Evolutionary conservation across 108 stramenopile genomes (phyloP), one percentile per base, ranked within the genome.

Genomic region (Mediolabrus comicus): DNA sequence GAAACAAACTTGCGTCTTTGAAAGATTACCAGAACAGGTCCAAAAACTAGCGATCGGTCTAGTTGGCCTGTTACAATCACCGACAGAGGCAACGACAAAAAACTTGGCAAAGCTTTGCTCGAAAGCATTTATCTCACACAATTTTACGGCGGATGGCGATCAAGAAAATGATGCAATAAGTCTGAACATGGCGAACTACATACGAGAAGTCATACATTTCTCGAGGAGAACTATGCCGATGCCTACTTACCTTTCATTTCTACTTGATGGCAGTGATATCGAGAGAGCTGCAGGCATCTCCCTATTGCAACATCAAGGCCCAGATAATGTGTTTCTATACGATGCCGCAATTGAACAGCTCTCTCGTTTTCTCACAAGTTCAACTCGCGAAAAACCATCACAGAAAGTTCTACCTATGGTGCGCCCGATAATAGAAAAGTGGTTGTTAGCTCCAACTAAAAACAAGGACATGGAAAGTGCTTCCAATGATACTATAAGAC

Each of bases 151-250:
- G n/a, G 46, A 27, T 70, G 72, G 59, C 60, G 16, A 10, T 34
- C 27, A 41, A 26, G 46, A 35, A 29, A 56, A 53, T 27, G 9
- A 6, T 61, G 41, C 22, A 13, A 60, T 77, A 25, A 74, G 28
- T 25, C 59, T n/a, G 4, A 26, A 46, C 25, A 68, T 83, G 59
- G 74, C 71, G 25, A 32, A 66, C 38, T 79, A 73, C 24, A 85
- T 89, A 29, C 53, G 76, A 22, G 78, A 86, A 51, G 59, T 83
- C 41, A 61, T 92, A 62, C 59, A 78, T 61, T 38, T 36, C 27
- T 69, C 85, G 59, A 74, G 91, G 46, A 89, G 74, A 67, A 77
- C 79, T 8, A 74, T 92, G 62, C 59, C 71, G 0, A 79, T 92
- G 84, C 73, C 84, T 58, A 35, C 43, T 16, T 92, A 81, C 62